Percentiles rank a stretch among this genome's conserved stretches.
Conservation (phyloP, 768 basidiomycete genomes). For the Auriculariales sp. region DNA sequence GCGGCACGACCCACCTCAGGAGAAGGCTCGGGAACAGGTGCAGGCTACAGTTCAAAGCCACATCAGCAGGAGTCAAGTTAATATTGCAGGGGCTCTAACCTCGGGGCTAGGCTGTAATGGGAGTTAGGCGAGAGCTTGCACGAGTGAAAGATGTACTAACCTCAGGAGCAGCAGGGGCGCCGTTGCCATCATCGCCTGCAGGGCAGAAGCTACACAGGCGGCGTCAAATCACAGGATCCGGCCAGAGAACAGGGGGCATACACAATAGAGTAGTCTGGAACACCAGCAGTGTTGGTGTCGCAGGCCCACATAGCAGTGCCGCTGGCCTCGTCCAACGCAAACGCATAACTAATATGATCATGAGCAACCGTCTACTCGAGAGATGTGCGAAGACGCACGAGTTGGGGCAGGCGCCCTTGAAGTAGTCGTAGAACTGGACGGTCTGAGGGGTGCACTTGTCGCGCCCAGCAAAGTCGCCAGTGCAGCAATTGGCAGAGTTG, state of each 20-base stretch:
- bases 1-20: neutral
- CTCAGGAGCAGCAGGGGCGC: neutral
- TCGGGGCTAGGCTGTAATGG: too few relatives aligned
- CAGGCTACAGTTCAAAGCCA: too few relatives aligned
- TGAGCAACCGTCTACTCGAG: neutral
- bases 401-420: neutral
- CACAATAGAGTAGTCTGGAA: neutral
- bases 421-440: constrained; percentile 1
- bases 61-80: too few relatives aligned
- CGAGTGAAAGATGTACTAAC: too few relatives aligned
- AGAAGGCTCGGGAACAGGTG: neutral
- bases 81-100: too few relatives aligned
- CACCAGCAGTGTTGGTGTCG: neutral
- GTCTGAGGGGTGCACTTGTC: neutral
- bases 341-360: neutral
- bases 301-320: neutral
- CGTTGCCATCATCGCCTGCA: neutral
- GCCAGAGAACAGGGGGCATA: neutral
- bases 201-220: neutral
- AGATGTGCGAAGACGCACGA: neutral
- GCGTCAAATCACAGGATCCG: neutral
- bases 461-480: neutral
- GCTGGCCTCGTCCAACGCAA: neutral
- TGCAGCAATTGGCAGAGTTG: neutral
- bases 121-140: too few relatives aligned